Evolutionary conservation across 2,329 filamentous ascomycete genomes (phyloP), one percentile per base, ranked within the genome.

Genomic region (Didymosphaeria variabile): DNA sequence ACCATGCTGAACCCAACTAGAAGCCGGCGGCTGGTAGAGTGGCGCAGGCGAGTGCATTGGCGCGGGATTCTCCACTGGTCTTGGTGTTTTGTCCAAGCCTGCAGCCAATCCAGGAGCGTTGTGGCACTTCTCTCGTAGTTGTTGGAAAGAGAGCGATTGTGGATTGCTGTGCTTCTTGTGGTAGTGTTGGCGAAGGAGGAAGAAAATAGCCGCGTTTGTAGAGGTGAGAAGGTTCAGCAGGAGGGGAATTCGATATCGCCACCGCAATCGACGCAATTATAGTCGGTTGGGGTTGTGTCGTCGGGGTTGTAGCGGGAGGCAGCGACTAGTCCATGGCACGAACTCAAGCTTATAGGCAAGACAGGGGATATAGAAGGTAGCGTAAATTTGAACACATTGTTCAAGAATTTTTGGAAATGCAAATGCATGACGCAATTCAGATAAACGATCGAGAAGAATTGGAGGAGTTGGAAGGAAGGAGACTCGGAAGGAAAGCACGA

Each of bases 1-100:
- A 7, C 52, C 50, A 46, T 62, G 55, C 29, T 57, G 55, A 13
- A 45, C 32, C 17, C 8, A 32, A n/a, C 55, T 40, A 52, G 66
- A 66, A 13, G 52, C 52, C 9, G 63, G 59, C 7, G 62, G 64
- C 38, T 19, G 40, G 19, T 44, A 44, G 57, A 42, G n/a, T n/a
- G n/a, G n/a, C n/a, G n/a, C n/a, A n/a, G n/a, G n/a, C n/a, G n/a
- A n/a, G 38, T 58, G 54, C 19, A 64, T 42, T n/a, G 61, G 59
- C 21, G 61, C 60, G 19, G 65, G 63, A 8, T 63, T 58, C 19
- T 66, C 65, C 8, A 68, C 63, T 9, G 65, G 63, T 40, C 61
- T 53, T 13, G 63, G 63, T 7, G 44, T 59, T 59, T 66, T 66
- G 32, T 68, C 63, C 9, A 36, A 36, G 10, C 34, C 34, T 36